Evolutionary conservation across 2,329 filamentous ascomycete species (phyloP), one percentile per base, ranked within the genome.

Genomic region (Nothophoma quercina): DNA sequence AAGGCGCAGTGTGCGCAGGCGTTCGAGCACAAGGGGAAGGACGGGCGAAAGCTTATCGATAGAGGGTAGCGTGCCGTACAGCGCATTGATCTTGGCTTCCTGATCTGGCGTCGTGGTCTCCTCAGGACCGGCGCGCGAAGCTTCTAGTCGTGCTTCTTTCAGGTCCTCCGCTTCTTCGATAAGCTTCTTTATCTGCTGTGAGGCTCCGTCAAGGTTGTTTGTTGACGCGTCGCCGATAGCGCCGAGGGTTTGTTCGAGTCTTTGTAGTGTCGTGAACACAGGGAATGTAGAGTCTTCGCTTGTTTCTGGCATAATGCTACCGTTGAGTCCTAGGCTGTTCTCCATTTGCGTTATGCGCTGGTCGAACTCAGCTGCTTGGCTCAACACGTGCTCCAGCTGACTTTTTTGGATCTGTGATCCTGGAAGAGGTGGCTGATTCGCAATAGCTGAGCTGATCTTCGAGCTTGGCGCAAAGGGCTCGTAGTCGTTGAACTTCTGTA

Each of bases 301-400:
- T 25, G 83, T 76, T 61, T 87, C 86, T 1, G 88, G 83, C 59
- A 89, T 79, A 9, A 85, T 83, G 0, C 87, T 85, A 18, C 87
- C 86, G 32, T 86, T 88, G 40, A 96, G 83, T 8, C 95, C 95
- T 22, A 99, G 83, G 1, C 87, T 84, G 61, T 86, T 86, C 77
- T 99, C 95, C 39, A 99, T 79, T 23, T 89, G 79, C 2, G 88
- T 79, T 16, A 99, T 84, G 5, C 95, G 86, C 23, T 85, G 83
- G 70, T 98, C 93, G 66, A 99, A 97, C 58, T 95, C 89, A 19
- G 93, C 90, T 6, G 91, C 88, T 72, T 92, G 90, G 26, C 87
- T 85, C 28, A 97, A 80, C 21, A 88, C 85, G 66, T 91, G 88
- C 8, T 77, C 71, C 16, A 75, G 55, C 26, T 74, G 71, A 10